Evolutionary conservation across 1,139 yeast species (phyloP).

Genomic region (Blastobotrys illinoisensis): DNA sequence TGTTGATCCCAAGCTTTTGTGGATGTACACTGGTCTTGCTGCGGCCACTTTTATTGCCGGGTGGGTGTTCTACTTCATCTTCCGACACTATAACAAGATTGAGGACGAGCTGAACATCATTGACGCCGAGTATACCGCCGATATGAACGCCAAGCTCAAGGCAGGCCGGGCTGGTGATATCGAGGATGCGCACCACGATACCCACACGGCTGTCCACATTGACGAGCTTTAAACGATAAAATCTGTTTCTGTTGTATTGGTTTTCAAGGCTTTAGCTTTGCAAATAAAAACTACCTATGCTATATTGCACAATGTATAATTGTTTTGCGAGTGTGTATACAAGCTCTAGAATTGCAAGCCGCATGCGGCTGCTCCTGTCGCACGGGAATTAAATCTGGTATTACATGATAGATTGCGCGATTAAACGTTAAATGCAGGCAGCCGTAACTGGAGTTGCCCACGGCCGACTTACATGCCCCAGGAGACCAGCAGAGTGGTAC

Average conservation of each 20-base stretch:
- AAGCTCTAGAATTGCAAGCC: too few relatives aligned
- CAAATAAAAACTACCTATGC: too few relatives aligned
- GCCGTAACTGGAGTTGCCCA: not conserved
- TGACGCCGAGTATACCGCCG: slow-evolving; percentile 37
- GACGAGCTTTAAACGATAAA: too few relatives aligned
- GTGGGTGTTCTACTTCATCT: slow-evolving; percentile 53
- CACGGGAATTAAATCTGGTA: not conserved
- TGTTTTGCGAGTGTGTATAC: too few relatives aligned
- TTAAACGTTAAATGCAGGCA: not conserved
- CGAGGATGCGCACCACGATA: not conserved
- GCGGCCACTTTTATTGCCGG: slow-evolving; percentile 57
- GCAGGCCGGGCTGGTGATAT: not conserved
- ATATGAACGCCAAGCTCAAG: slow-evolving; percentile 22
- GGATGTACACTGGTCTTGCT: slow-evolving; percentile 62
- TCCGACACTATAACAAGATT: slow-evolving; percentile 49
- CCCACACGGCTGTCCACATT: not conserved
- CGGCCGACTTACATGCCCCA: not conserved
- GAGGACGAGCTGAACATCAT: slow-evolving; percentile 60
- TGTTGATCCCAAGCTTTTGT: slow-evolving; percentile 59
- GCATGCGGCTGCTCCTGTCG: not conserved
- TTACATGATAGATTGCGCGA: not conserved
- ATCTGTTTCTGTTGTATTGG: not conserved
- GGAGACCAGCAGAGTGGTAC: too few relatives aligned
- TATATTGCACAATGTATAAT: too few relatives aligned
- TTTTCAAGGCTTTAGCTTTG: too few relatives aligned